Base-by-base conservation (phyloP, 345 rosid species). In the Ricinus communis region DNA sequence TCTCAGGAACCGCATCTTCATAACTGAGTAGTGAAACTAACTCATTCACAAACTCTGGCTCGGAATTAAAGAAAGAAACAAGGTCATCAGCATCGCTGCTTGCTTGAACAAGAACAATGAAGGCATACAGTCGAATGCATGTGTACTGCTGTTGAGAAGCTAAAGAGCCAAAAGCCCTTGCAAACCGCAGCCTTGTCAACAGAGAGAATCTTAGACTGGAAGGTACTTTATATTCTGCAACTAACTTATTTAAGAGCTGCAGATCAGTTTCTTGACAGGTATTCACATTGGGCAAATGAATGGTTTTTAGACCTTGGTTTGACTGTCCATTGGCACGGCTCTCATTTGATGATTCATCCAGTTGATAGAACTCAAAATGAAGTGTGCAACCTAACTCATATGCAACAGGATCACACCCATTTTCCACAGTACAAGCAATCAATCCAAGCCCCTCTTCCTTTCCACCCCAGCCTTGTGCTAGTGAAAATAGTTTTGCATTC, bases 381-480 rank as follows among this genome's bases (percentile, higher is more conserved):
- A 91, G 90, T 62, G 96, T 90, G 79, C 88, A 90, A 13, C 98
- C 98, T 64, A 94, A 81, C 82, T 85, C 91, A 80, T 81, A 81
- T 38, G 95, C 91, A 61, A 85, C 74, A 62, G 82, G 82, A 57
- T 94, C 97, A 79, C 90, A 86, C 62, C 80, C 87, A 78, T 84
- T 78, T 72, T 78, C 81, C 49, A 87, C 74, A 75, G 91, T 81
- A 85, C 96, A 90, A 30, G 88, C 85, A 78, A 84, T 82, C 74
- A 94, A 83, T 70, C 97, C 98, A 57, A 94, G 96, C 66, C 98
- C 98, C 88, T 90, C 97, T 75, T 94, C 98, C 80, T 94, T 91
- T 65, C 94, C 96, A 2, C 98, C 98, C 98, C 98, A 94, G 74
- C 98, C 98, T 86, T 91, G 98, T 28, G 97, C 96, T 79, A 94